These are phyloP conservation scores for Alternaria atra DNA, from an alignment of 2,329 filamentous ascomycete genomes.

Conservation along the genomic window DNA sequence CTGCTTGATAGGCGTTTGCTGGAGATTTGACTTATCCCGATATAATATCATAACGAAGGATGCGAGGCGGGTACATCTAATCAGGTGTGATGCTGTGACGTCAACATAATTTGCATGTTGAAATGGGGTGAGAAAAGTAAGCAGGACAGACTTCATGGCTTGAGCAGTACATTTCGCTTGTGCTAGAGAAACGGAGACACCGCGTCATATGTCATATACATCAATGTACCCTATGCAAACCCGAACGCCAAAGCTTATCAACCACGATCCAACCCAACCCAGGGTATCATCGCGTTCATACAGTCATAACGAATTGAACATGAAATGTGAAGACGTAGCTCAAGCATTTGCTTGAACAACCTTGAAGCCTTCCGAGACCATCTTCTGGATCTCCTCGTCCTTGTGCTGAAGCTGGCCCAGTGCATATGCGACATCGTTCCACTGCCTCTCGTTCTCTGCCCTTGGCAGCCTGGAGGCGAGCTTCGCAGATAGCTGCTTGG, in stretches of 20 bases:
- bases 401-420: constrained; percentile 90
- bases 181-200: not conserved
- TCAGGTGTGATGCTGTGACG: too few species aligned
- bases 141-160: not conserved
- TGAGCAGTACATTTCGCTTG: not conserved
- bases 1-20: not conserved
- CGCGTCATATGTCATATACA: not conserved
- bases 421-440: constrained; percentile 96
- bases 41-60: too few species aligned
- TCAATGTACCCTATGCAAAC: not conserved
- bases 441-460: constrained; percentile 92
- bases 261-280: not conserved
- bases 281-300: constrained; percentile 4
- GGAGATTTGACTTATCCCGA: too few species aligned
- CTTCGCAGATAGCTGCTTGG: constrained; percentile 92
- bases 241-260: not conserved
- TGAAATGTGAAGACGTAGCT: not conserved
- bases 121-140: too few species aligned
- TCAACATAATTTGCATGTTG: too few species aligned
- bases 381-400: constrained; percentile 86
- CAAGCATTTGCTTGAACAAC: constrained; percentile 52
- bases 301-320: not conserved
- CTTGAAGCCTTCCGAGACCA: constrained; percentile 76
- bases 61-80: too few species aligned
- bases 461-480: constrained; percentile 83